phyloP scores from a whole-genome alignment of 768 basidiomycete genomes.

The Lactifluus pinguis region DNA sequence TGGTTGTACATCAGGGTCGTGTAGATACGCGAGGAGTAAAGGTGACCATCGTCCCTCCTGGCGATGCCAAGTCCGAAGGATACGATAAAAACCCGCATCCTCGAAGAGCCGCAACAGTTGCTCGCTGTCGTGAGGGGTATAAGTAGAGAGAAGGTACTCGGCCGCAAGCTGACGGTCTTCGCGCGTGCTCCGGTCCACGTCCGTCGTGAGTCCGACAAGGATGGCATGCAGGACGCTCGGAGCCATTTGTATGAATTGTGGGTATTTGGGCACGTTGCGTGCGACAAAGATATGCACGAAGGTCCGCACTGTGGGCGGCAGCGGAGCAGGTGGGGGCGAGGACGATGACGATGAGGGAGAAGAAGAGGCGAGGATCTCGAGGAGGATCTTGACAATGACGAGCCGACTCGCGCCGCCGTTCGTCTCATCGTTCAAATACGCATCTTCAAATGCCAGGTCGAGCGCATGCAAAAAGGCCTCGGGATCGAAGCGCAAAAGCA shows the following conservation, averaged over 20 bases:
- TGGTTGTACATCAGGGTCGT: constrained; percentile 55
- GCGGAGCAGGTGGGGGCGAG: neutral
- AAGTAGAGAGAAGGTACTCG: constrained; percentile 87
- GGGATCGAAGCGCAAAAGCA: constrained; percentile 80
- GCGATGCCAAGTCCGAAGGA: constrained; percentile 72
- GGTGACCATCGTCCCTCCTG: constrained; percentile 70
- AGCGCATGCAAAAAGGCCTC: constrained; percentile 91
- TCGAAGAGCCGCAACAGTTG: constrained; percentile 62
- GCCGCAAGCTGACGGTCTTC: constrained; percentile 94
- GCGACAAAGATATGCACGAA: constrained; percentile 95
- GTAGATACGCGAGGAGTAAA: constrained; percentile 63
- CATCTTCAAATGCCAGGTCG: constrained; percentile 91
- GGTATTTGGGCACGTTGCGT: constrained; percentile 94
- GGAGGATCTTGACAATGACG: constrained; percentile 71
- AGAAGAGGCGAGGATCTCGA: constrained; percentile 50
- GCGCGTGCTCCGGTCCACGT: constrained; percentile 64
- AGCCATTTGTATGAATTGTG: constrained; percentile 59
- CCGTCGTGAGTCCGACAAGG: constrained; percentile 68
- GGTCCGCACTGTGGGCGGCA: constrained; percentile 57
- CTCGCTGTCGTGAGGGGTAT: constrained; percentile 75
- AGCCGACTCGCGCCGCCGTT: constrained; percentile 60
- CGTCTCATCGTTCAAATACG: constrained; percentile 71
- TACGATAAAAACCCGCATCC: constrained; percentile 81
- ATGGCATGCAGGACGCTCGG: constrained; percentile 64
- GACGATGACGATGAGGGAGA: neutral